Percentiles rank a stretch among this genome's conserved stretches.
phyloP scores from a whole-genome alignment of 257 asterid species.

The Solanum stenotomum region DNA sequence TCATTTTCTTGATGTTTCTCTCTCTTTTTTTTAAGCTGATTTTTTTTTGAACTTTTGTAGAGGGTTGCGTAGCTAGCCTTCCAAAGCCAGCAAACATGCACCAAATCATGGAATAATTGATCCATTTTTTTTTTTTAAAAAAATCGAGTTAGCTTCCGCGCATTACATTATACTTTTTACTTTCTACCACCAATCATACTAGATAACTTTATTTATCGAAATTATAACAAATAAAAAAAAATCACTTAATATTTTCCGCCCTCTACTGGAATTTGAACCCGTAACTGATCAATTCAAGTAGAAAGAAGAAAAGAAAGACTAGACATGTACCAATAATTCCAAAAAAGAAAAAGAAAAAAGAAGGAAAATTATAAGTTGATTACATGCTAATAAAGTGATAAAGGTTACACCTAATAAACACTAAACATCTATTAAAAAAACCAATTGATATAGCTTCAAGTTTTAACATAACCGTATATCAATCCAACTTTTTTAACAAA shows the following conservation, averaged over 20 bases:
- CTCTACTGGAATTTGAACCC: fast-evolving
- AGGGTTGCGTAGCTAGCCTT: neutral
- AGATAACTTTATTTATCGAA: neutral
- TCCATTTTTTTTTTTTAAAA: neutral
- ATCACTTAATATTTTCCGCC: fast-evolving
- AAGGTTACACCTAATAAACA: neutral
- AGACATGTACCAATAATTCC: neutral
- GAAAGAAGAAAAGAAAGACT: neutral
- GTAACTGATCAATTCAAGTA: neutral
- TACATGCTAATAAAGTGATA: neutral
- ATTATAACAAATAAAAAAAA: fast-evolving
- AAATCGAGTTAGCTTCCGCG: fast-evolving
- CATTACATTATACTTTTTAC: neutral
- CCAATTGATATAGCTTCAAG: neutral
- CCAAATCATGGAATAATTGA: neutral
- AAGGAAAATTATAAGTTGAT: neutral
- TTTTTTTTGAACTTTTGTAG: neutral
- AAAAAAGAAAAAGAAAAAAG: neutral
- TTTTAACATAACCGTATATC: neutral
- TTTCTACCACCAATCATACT: fast-evolving
- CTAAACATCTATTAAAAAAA: neutral
- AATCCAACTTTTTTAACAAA: neutral
- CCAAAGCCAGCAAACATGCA: neutral
- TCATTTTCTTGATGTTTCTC: neutral
- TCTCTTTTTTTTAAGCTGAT: neutral